phyloP scores from a whole-genome alignment of 2,329 filamentous ascomycete genomes.

The Penicillium freii region DNA sequence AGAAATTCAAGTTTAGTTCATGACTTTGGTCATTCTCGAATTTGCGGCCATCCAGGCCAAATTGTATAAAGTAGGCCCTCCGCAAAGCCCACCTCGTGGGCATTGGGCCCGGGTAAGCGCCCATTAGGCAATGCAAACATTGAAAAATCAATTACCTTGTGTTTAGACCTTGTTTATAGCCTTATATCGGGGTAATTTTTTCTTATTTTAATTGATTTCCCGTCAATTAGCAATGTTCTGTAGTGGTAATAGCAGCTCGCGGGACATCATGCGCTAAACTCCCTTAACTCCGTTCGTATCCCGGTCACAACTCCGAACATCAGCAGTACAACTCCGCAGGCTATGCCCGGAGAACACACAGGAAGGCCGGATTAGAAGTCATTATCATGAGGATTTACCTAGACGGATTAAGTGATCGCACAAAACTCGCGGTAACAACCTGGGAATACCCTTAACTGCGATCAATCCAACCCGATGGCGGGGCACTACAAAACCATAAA shows the following conservation, averaged over 20 bases:
- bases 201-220: no score
- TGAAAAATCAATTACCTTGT: no score
- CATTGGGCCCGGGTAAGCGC: no score
- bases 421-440: neutral
- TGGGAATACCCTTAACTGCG: neutral
- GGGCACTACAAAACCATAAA: conserved; percentile 6
- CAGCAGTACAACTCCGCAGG: neutral
- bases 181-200: no score
- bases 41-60: neutral
- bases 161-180: no score
- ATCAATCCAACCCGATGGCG: neutral
- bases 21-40: neutral
- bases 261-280: neutral
- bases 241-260: neutral
- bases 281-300: conserved; percentile 6
- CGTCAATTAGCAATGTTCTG: no score
- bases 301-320: neutral
- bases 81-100: no score
- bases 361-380: neutral
- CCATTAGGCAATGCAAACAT: no score
- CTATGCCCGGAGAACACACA: neutral
- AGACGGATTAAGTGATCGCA: no score
- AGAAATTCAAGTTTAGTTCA: neutral
- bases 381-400: neutral
- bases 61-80: neutral